Conservation (phyloP, 2,329 filamentous ascomycete species). For the Orbilia oligospora region DNA sequence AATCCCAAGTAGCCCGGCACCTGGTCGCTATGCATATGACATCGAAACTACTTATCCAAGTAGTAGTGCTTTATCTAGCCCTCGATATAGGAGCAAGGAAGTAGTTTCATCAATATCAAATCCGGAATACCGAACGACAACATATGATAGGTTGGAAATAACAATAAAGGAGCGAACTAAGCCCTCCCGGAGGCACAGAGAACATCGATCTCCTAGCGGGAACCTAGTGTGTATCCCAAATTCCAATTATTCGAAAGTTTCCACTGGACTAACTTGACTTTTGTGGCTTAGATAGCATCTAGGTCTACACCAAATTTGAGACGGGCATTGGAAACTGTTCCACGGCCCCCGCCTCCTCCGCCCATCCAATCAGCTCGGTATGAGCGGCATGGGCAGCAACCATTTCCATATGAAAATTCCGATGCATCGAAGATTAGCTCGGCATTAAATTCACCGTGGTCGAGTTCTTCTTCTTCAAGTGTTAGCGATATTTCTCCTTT, state of each 20-base stretch:
- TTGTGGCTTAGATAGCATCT: not conserved
- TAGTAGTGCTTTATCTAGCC: not conserved
- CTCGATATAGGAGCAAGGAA: slow-evolving; percentile 41
- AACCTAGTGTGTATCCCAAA: slow-evolving; percentile 23
- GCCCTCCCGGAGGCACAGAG: not conserved
- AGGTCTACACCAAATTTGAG: slow-evolving; percentile 44
- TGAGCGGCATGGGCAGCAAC: not conserved
- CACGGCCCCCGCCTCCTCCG: slow-evolving; percentile 30
- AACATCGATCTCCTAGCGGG: not conserved
- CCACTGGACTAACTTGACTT: not conserved
- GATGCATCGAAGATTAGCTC: not conserved
- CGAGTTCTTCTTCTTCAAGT: slow-evolving; percentile 2
- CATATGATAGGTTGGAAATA: slow-evolving; percentile 50
- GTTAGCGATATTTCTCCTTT: slow-evolving; percentile 23
- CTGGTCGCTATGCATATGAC: slow-evolving; percentile 4
- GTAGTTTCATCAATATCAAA: slow-evolving; percentile 44
- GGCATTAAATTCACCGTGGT: not conserved
- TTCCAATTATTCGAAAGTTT: not conserved
- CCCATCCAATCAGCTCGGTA: not conserved
- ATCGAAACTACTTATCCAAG: slow-evolving; percentile 1
- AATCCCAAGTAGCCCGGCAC: slow-evolving; percentile 26
- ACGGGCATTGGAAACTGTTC: slow-evolving; percentile 9
- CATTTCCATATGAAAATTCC: not conserved
- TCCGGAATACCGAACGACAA: slow-evolving; percentile 35
- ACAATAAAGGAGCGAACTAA: slow-evolving; percentile 35